These are phyloP conservation scores for Colletotrichum shisoi DNA, from an alignment of 2,329 filamentous ascomycete species.

Conservation along the genomic window DNA sequence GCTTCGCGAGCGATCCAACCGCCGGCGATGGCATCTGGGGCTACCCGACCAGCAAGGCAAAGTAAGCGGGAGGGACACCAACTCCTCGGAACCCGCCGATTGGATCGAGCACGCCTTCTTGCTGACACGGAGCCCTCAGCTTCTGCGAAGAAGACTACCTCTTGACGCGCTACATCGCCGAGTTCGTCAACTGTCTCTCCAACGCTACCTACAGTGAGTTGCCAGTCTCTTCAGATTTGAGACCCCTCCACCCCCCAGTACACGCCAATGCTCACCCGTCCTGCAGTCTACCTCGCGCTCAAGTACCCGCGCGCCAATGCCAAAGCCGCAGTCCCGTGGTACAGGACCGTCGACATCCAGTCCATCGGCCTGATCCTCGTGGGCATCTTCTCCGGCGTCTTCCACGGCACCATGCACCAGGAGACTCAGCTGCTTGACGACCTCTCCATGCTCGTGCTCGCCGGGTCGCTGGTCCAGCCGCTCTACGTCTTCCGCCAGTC, in stretches of 20 bases:
- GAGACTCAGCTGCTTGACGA: constrained; percentile 61
- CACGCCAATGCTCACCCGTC: background rate
- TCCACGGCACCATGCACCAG: constrained; percentile 56
- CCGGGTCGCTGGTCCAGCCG: constrained; percentile 61
- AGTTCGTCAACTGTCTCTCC: constrained; percentile 56
- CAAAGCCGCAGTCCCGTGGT: constrained; percentile 46
- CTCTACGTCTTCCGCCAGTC: constrained; percentile 56
- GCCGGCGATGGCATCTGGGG: constrained; percentile 50
- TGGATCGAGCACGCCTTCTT: background rate
- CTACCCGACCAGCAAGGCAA: constrained; percentile 52
- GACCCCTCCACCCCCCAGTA: background rate
- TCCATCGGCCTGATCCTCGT: constrained; percentile 53
- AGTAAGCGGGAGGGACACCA: constrained; percentile 43
- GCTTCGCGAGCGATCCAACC: constrained; percentile 49
- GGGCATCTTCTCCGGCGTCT: constrained; percentile 54
- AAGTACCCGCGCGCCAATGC: constrained; percentile 48
- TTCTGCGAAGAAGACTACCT: constrained; percentile 47
- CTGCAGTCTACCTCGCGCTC: constrained; percentile 54
- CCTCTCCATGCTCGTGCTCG: constrained; percentile 65
- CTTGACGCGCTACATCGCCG: constrained; percentile 54
- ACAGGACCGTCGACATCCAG: constrained; percentile 52
- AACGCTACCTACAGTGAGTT: constrained; percentile 48
- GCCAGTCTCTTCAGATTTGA: background rate
- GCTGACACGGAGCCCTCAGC: constrained; percentile 25
- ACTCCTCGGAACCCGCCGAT: background rate